Conservation (phyloP, 2,329 filamentous ascomycete genomes). For the Capronia coronata region DNA sequence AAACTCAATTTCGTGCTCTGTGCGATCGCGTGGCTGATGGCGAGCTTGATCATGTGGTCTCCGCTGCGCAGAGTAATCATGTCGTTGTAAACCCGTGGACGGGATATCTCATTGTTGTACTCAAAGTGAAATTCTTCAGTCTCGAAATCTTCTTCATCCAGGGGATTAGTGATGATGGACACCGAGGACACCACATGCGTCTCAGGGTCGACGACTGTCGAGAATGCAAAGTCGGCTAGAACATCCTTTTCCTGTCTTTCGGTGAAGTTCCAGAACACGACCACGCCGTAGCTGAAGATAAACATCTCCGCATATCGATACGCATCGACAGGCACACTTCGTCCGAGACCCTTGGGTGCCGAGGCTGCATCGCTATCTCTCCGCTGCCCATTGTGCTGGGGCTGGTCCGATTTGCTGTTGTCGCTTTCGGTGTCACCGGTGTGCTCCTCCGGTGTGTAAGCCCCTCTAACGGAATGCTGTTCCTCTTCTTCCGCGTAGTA, state of each 20-base stretch:
- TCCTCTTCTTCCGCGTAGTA: conserved; percentile 69
- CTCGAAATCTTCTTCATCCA: conserved; percentile 87
- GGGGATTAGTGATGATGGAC: conserved; percentile 68
- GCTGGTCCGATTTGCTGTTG: conserved; percentile 29
- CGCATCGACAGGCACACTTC: conserved; percentile 58
- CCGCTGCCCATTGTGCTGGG: conserved; percentile 31
- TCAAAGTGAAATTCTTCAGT: conserved; percentile 98
- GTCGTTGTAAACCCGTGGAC: conserved; percentile 93
- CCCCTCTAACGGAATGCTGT: conserved; percentile 42
- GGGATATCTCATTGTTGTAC: conserved; percentile 77
- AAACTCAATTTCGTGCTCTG: conserved; percentile 95
- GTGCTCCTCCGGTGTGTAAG: conserved; percentile 32
- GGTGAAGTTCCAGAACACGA: conserved; percentile 98
- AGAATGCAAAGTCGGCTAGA: conserved; percentile 85
- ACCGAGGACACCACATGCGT: conserved; percentile 36
- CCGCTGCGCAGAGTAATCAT: conserved; percentile 95
- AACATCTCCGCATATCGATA: conserved; percentile 91
- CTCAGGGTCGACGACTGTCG: conserved; percentile 33
- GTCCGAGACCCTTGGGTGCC: conserved; percentile 43
- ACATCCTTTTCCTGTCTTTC: conserved; percentile 95
- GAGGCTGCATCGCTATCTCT: conserved; percentile 28
- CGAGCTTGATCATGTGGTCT: conserved; percentile 79
- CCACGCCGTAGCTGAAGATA: conserved; percentile 93
- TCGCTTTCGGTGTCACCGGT: conserved; percentile 27
- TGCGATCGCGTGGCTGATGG: conserved; percentile 78